Evolutionary conservation across 2,329 filamentous ascomycete genomes (phyloP), one percentile per base, ranked within the genome.

Genomic region (Acrodontium crateriforme): DNA sequence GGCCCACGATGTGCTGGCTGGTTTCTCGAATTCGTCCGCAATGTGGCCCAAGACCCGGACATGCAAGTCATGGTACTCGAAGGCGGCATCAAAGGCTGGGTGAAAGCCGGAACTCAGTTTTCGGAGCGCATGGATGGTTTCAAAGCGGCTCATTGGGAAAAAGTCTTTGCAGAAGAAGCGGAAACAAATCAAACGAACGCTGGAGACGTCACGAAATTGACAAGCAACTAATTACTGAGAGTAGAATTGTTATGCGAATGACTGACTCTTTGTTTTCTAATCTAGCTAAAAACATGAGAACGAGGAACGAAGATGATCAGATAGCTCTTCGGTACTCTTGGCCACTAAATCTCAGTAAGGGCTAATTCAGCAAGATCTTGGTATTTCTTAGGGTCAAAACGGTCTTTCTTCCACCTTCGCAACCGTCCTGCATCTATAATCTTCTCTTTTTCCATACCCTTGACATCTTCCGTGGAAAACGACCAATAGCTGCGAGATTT

Each of bases 31-130:
- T 42, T 48, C 35, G 47, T 52, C 9, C 39, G 49, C 8, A 39
- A 47, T 14, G 38, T 39, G n/a, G 48, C 41, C 1, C 45, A 46
- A 7, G 55, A 60, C 28, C 38, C 43, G 18, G 39, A 56, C 9
- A 54, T 62, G 36, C 49, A 55, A 27, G 53, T 58, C 3, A 40
- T 58, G 37, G 58, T 56, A 6, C 41, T 62, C 11, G 54, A 50
- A 31, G 57, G 55, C 10, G 58, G 58, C 10, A 52, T 61, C 31
- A 61, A 61, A 35, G 57, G 55, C 1, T 61, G 58, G 58, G 55
- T 62, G 6, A 58, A 55, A 32, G 52, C 42, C 13, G 58, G 58
- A 10, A 44, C 44, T 10, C 32, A 45, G 17, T 62, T 47, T 35
- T 55, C 44, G 18, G 32, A 47, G 29, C 41, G 53, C 7, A 52